Percentiles rank a stretch among this genome's conserved stretches.
Evolutionary conservation across 2,329 filamentous ascomycete species (phyloP).

Genomic region (Xylaria sp.): DNA sequence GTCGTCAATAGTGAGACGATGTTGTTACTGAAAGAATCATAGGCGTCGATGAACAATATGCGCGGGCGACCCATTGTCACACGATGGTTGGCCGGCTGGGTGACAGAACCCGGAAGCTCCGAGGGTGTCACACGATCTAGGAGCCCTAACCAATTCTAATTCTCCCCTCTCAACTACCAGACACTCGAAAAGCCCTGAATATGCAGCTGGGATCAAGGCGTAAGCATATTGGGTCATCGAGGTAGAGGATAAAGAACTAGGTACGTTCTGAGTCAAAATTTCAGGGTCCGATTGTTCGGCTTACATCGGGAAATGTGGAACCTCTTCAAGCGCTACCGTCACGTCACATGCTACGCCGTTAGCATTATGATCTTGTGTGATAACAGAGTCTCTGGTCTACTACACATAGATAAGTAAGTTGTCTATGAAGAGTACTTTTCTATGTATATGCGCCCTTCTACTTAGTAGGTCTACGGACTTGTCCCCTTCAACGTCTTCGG

Average conservation of each 20-base stretch:
- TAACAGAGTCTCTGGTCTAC: not conserved
- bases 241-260: not conserved
- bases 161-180: not conserved
- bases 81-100: not conserved
- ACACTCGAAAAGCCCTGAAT: not conserved
- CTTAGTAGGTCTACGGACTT: too few species aligned
- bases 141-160: not conserved
- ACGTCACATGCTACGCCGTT: not conserved
- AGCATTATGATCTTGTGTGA: not conserved
- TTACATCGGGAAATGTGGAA: slow-evolving; percentile 28
- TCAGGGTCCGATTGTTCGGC: slow-evolving; percentile 29
- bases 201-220: not conserved
- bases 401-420: not conserved
- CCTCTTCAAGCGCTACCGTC: not conserved
- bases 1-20: slow-evolving; percentile 84
- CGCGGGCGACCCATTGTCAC: slow-evolving; percentile 51
- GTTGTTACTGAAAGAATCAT: slow-evolving; percentile 97
- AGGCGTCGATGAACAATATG: slow-evolving; percentile 92
- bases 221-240: not conserved
- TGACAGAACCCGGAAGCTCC: not conserved
- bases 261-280: slow-evolving; percentile 1
- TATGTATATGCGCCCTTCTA: not conserved
- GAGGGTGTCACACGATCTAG: not conserved
- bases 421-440: not conserved
- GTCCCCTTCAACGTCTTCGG: not conserved